These are phyloP conservation scores for Malassezia vespertilionis DNA, from an alignment of 1,284 basidiomycete genomes.

Conservation along the genomic window DNA sequence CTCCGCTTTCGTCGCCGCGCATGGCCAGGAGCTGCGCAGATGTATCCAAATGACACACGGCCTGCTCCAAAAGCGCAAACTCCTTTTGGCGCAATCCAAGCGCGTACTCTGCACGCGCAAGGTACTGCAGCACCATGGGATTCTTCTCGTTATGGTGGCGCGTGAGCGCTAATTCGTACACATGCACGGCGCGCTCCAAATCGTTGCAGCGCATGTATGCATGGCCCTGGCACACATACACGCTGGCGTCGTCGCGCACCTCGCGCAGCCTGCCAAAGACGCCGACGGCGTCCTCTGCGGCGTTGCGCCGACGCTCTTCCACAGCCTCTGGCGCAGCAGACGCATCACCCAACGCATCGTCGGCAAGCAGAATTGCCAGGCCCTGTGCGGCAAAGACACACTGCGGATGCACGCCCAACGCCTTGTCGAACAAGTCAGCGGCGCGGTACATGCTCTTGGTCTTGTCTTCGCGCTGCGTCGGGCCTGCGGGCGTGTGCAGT, in stretches of 20 bases:
- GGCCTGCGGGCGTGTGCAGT: conserved; percentile 25
- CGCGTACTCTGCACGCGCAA: conserved; percentile 37
- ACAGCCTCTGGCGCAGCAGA: conserved; percentile 19
- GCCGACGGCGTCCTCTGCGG: conserved; percentile 38
- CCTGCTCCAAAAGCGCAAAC: conserved; percentile 24
- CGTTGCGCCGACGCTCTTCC: conserved; percentile 23
- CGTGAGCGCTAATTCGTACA: conserved; percentile 37
- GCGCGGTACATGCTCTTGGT: conserved; percentile 39
- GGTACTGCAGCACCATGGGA: conserved; percentile 34
- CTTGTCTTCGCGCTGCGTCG: conserved; percentile 29
- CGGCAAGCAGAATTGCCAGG: conserved; percentile 40
- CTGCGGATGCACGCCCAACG: conserved; percentile 26
- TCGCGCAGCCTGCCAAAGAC: conserved; percentile 42
- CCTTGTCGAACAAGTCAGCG: conserved; percentile 44
- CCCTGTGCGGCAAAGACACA: conserved; percentile 45
- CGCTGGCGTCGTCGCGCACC: conserved; percentile 40
- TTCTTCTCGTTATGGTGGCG: conserved; percentile 25
- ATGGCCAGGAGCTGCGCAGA: conserved; percentile 16
- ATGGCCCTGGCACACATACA: conserved; percentile 45
- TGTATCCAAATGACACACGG: conserved; percentile 27
- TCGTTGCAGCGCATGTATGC: conserved; percentile 43
- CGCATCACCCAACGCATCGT: conserved; percentile 37
- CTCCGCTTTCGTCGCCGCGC: conserved; percentile 3
- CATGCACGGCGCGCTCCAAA: conserved; percentile 37
- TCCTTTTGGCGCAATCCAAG: conserved; percentile 33